Conservation (phyloP, 2,329 filamentous ascomycete genomes). For the Alternaria angustiovoidea region DNA sequence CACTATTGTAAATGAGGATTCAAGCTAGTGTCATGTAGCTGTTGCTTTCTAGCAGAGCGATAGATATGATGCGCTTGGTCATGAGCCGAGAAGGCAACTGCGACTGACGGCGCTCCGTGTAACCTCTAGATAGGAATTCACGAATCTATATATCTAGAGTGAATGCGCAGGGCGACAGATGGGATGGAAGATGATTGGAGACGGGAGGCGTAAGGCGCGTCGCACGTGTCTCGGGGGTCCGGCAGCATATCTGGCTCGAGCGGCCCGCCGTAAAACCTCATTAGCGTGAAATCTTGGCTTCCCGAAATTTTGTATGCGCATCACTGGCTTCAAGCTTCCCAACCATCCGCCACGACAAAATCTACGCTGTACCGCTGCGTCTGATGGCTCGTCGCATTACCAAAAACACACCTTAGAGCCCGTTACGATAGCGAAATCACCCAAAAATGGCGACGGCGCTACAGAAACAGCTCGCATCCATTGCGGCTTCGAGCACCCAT, state of each 20-base stretch:
- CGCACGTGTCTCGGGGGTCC: constrained; percentile 21
- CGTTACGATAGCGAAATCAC: neutral
- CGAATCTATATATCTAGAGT: neutral
- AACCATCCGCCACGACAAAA: constrained; percentile 28
- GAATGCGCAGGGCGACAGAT: neutral
- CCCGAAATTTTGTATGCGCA: constrained; percentile 28
- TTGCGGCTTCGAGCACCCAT: constrained; percentile 88
- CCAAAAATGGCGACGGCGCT: constrained; percentile 77
- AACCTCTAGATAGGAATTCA: neutral
- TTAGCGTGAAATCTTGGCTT: constrained; percentile 34
- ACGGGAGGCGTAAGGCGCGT: constrained; percentile 10
- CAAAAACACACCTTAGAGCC: neutral
- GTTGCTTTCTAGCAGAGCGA: neutral
- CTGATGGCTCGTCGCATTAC: constrained; percentile 34
- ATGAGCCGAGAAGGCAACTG: neutral
- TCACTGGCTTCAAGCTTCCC: constrained; percentile 8
- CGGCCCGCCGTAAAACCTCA: constrained; percentile 22
- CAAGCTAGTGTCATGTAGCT: neutral
- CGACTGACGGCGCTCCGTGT: neutral
- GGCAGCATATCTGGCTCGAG: constrained; percentile 10
- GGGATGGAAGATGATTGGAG: constrained; percentile 6
- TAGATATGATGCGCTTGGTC: neutral
- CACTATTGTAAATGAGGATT: neutral
- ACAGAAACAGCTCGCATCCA: constrained; percentile 90
- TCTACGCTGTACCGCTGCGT: constrained; percentile 26